Base-by-base conservation (phyloP, 1,284 basidiomycete species). In the Pseudozyma thailandica region DNA sequence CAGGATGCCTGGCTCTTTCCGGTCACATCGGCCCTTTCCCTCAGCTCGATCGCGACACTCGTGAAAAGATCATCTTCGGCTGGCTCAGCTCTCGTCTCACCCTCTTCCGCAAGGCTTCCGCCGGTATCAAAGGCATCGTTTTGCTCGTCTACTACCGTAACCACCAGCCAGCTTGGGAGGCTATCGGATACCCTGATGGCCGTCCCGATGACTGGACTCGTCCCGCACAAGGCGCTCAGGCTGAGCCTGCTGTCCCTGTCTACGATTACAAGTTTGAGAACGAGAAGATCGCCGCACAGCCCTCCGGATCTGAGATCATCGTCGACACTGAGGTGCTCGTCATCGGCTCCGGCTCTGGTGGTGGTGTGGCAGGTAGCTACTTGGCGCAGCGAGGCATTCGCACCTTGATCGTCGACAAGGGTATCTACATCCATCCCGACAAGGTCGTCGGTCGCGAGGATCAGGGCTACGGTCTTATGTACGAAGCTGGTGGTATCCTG, bases 321-420 rank as follows among this genome's bases (percentile, higher is more conserved):
- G 45, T 79, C 43, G 75, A 78, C 52, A 77, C 81, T 23, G 81
- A 82, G 43, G 73, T 82, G 18, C 70, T 82, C 27, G 62, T 86
- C 53, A 75, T 86, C 49, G 85, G 85, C 2, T 85, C 85, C 0
- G 85, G 85, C 7, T 82, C 84, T 0, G 85, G 85, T 8, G 85
- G 85, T 16, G 84, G 84, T 30, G 84, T 83, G 16, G 79, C 81
- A 0, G 83, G 84, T 10, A 54, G 60, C 42, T 80, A 81, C 48
- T 61, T 85, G 13, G 73, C 84, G 3, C 74, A 80, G 61, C 78
- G 82, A 35, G 83, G 83, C 2, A 73, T 84, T 49, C 71, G 78
- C 37, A 83, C 84, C 26, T 74, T 85, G 31, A 82, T 86, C 21
- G 80, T 85, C 46, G 85, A 86, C 75, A 86, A 85, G 75, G 85